Conservation (phyloP, 306 rosid genomes). For the Quercus agrifolia region DNA sequence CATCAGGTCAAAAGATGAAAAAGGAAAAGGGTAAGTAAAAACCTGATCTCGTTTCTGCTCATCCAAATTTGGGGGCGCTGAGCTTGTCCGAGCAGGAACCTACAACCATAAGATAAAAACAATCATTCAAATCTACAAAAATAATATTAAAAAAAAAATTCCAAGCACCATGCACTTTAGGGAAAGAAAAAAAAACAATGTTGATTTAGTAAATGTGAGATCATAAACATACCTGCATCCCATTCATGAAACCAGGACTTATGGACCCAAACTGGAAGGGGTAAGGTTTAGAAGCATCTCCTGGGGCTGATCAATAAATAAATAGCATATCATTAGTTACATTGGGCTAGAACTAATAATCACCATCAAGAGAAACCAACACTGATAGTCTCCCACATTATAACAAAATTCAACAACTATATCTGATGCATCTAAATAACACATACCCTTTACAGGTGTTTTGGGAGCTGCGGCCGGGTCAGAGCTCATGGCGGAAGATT, state of each 20-base stretch:
- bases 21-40: background rate
- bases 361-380: background rate
- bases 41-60: conserved; percentile 94
- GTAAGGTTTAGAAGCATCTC: conserved; percentile 61
- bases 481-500: conserved; percentile 47
- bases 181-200: background rate
- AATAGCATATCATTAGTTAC: conserved; percentile 16
- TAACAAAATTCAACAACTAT: conserved; percentile 4
- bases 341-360: conserved; percentile 16
- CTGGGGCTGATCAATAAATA: conserved; percentile 40
- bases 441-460: conserved; percentile 63
- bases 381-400: background rate
- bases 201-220: conserved; percentile 2
- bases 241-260: conserved; percentile 67
- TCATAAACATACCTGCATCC: conserved; percentile 56
- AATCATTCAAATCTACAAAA: conserved; percentile 14
- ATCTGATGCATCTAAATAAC: background rate
- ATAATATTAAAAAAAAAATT: background rate
- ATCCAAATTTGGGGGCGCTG: conserved; percentile 96
- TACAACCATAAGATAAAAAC: conserved; percentile 32
- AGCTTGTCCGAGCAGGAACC: conserved; percentile 95
- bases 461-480: conserved; percentile 32
- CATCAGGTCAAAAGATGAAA: conserved; percentile 3
- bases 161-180: background rate
- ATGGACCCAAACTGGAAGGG: conserved; percentile 89